phyloP scores from a whole-genome alignment of 225 moss, liverwort and hornwort genomes.

The Climacium dendroides region DNA sequence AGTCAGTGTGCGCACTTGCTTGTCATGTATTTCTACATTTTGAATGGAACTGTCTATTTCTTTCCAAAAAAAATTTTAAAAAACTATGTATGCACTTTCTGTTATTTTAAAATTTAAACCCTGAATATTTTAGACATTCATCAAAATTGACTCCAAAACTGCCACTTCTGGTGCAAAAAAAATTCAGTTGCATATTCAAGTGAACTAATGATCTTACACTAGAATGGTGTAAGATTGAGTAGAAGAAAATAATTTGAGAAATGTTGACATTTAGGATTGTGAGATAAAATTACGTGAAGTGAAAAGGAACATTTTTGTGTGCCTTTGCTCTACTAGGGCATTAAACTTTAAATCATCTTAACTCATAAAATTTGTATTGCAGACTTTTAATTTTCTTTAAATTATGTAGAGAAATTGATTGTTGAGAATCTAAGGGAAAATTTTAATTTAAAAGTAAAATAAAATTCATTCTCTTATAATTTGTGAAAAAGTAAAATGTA shows the following conservation, averaged over 20 bases:
- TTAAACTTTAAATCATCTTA: background rate
- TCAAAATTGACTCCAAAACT: no score
- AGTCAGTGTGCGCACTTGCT: background rate
- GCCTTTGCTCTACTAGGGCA: background rate
- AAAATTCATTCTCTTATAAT: background rate
- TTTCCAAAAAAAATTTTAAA: fast-evolving
- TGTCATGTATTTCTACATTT: background rate
- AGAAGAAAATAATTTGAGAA: background rate
- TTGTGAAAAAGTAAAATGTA: background rate
- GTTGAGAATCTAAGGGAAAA: background rate
- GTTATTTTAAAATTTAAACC: no score
- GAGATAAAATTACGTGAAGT: background rate
- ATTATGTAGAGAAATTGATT: no score
- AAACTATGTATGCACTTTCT: background rate
- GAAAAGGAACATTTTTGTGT: background rate
- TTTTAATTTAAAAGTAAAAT: background rate
- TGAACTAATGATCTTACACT: background rate
- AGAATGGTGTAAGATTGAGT: background rate
- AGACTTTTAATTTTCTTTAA: background rate
- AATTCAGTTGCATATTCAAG: background rate
- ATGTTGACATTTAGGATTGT: no score
- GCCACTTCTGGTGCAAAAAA: background rate
- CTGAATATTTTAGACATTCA: no score
- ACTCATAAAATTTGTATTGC: background rate
- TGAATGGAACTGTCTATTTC: background rate